Evolutionary conservation across 2,329 filamentous ascomycete genomes (phyloP), one percentile per base, ranked within the genome.

Genomic region (Ophiostoma populinum): DNA sequence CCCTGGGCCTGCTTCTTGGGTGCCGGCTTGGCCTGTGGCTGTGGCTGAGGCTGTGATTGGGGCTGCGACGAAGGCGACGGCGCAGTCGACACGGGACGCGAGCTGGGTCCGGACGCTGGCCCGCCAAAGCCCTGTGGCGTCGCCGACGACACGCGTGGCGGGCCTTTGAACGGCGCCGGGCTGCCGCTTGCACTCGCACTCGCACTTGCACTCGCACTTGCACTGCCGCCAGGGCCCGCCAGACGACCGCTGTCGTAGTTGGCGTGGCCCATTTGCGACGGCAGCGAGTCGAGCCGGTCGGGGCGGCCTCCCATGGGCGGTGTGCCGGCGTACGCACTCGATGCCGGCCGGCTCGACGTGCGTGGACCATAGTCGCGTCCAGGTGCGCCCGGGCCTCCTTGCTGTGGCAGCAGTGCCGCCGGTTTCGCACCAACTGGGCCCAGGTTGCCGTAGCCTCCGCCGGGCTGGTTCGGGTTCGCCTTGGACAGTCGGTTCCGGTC

Each of bases 291-390:
- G 41, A 39, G 45, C 39, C 38, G 51, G 46, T 39, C 51, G 19
- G 40, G 53, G 43, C 40, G 50, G 38, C 28, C 32, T 11, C 27
- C 29, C 15, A 16, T 32, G 8, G 28, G 17, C 3, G 25, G 17
- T 5, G 38, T 21, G 6, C 11, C 18, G n/a, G 10, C 12, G 33
- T 53, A 51, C 2, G 38, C 38, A 32, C 48, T 47, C 26, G 44
- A 51, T 20, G 42, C 45, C 2, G 50, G 54, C 16, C 49, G 50
- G 18, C 51, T 51, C 28, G 50, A 52, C 6, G 44, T 50, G 5
- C 59, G 55, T 6, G 55, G 51, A 11, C 59, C 60, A 29, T 60
- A 60, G 22, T 56, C 53, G 15, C 49, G 48, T 6, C 49, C 53
- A 3, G 54, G 47, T 24, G 48, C 37, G 11, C 29, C 16, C 39